phyloP scores from a whole-genome alignment of 495 filamentous ascomycete genomes.

The Trichoderma erinaceum region DNA sequence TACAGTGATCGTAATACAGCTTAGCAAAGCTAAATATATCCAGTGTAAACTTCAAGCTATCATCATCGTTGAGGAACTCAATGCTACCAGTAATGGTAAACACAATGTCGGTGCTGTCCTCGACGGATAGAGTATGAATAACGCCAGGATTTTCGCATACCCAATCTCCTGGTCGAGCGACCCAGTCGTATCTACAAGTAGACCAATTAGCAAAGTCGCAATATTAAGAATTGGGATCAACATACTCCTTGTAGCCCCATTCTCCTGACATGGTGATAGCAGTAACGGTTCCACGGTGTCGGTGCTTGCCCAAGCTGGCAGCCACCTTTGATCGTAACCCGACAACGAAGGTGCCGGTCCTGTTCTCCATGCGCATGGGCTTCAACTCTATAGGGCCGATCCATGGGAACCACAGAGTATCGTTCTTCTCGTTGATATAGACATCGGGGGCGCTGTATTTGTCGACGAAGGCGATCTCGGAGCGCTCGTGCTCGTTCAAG shows the following conservation, averaged over 20 bases:
- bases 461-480: slow-evolving; percentile 15
- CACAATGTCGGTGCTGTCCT: slow-evolving; percentile 16
- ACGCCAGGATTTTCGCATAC: slow-evolving; percentile 15
- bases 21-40: slow-evolving; percentile 16
- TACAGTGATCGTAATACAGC: slow-evolving; percentile 16
- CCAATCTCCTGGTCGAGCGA: slow-evolving; percentile 15
- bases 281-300: slow-evolving; percentile 15
- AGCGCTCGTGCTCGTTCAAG: slow-evolving; percentile 12
- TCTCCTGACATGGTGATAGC: slow-evolving; percentile 16
- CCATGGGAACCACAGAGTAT: slow-evolving; percentile 15
- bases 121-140: slow-evolving; percentile 15
- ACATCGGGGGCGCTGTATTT: slow-evolving; percentile 15
- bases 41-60: slow-evolving; percentile 16
- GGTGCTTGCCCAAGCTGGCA: slow-evolving; percentile 15
- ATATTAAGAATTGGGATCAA: slow-evolving; percentile 9
- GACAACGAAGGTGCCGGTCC: slow-evolving; percentile 16
- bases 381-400: slow-evolving; percentile 16
- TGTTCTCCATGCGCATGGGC: slow-evolving; percentile 16
- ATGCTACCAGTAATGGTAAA: slow-evolving; percentile 16
- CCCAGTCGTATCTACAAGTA: slow-evolving; percentile 15
- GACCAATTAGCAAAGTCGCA: slow-evolving; percentile 14
- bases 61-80: slow-evolving; percentile 16
- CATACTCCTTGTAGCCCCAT: slow-evolving; percentile 17
- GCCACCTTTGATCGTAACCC: slow-evolving; percentile 14
- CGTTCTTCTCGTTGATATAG: slow-evolving; percentile 15